Conservation (phyloP, 2,329 filamentous ascomycete species). For the Alternaria brassicae region DNA sequence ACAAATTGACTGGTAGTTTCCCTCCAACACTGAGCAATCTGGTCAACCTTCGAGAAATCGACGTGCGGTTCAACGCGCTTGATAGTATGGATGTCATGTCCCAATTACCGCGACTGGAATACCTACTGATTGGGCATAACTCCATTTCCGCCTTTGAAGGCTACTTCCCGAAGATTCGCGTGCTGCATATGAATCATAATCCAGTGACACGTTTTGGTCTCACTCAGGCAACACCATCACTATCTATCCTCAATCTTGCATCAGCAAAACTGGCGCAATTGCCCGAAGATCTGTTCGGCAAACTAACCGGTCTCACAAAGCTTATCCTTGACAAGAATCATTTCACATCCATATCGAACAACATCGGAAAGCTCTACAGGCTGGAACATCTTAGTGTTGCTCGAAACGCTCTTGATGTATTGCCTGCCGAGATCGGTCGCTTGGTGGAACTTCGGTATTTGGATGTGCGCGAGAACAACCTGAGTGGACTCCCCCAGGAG, state of each 20-base stretch:
- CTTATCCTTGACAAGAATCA: slow-evolving; percentile 94
- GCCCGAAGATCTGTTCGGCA: slow-evolving; percentile 83
- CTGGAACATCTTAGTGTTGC: slow-evolving; percentile 94
- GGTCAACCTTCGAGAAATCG: slow-evolving; percentile 82
- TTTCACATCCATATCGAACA: slow-evolving; percentile 84
- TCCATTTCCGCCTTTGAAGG: slow-evolving; percentile 88
- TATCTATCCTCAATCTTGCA: slow-evolving; percentile 87
- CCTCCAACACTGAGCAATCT: slow-evolving; percentile 76
- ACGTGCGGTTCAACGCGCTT: slow-evolving; percentile 92
- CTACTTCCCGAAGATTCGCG: slow-evolving; percentile 82
- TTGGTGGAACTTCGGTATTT: slow-evolving; percentile 83
- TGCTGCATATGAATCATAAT: slow-evolving; percentile 90
- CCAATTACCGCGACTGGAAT: slow-evolving; percentile 83
- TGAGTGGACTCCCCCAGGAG: slow-evolving; percentile 85
- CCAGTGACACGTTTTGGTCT: slow-evolving; percentile 94
- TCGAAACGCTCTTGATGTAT: slow-evolving; percentile 82
- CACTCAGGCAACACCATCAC: slow-evolving; percentile 74
- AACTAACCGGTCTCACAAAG: slow-evolving; percentile 85
- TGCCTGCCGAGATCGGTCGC: slow-evolving; percentile 88
- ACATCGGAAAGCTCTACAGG: slow-evolving; percentile 82
- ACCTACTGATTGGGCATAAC: slow-evolving; percentile 90
- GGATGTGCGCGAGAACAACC: slow-evolving; percentile 92
- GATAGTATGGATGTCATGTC: slow-evolving; percentile 88
- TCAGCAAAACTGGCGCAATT: slow-evolving; percentile 91
- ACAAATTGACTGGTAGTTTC: slow-evolving; percentile 78